Evolutionary conservation across 331 rosid species (phyloP), one percentile per base, ranked within the genome.

Genomic region (Malus hybrid): DNA sequence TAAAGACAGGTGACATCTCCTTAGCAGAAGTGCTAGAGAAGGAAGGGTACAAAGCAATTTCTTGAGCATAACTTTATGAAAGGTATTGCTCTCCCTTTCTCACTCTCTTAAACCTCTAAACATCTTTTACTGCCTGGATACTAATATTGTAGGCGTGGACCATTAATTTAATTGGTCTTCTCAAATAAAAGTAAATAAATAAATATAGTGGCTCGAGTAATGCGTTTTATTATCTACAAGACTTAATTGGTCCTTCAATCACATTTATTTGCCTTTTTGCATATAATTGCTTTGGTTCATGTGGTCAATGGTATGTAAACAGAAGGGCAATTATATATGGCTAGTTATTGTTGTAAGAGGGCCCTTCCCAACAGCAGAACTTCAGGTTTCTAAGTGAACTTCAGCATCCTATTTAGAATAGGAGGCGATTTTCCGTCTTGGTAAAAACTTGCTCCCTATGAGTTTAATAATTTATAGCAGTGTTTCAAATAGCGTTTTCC

Each of bases 1-100:
- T 87, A 71, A 90, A 82, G 82, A 91, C 96, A 3, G 97, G 98
- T 64, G 90, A 88, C 82, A 73, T 88, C 77, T 83, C 93, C 11
- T 72, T 94, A 69, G 98, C 91, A 52, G 87, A 88, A 74, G 73
- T 79, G 78, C 90, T 92, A 56, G 99, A 94, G 82, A 73, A 91
- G 50, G 88, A 85, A 71, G 97, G 97, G 29, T 94, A 87, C 75
- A 86, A 82, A 82, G 85, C 89, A 68, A 85, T 88, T 73, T 83
- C 93, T 54, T 32, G 55, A 3, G 66, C 88, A 74, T 81, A 80
- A 76, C 81, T 57, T 74, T 75, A 54, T 55, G 60, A 74, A 68
- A 29, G 82, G 90, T 89, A 75, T 20, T 27, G 50, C 50, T 44
- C 50, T 44, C 3, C 14, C 50, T 11, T 44, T 44, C 15, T 10